These are phyloP conservation scores for Candida yuanshanica DNA, from an alignment of 805 yeast genomes.

Conservation along the genomic window DNA sequence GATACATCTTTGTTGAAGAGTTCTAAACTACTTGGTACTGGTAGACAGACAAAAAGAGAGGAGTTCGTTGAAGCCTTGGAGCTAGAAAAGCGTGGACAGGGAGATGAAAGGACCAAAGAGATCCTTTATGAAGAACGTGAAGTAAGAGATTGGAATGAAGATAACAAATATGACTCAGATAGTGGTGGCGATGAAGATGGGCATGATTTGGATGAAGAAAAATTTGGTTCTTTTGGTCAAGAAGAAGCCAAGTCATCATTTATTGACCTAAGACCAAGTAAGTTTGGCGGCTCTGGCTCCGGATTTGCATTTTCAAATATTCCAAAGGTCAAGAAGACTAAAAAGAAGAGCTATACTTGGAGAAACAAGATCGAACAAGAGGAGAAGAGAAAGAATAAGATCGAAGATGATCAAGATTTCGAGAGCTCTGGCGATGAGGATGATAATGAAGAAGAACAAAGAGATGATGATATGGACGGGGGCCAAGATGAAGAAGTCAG, in stretches of 20 bases:
- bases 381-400: slow-evolving; percentile 36
- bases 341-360: slow-evolving; percentile 70
- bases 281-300: slow-evolving; percentile 53
- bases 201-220: slow-evolving; percentile 20
- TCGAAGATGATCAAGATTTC: slow-evolving; percentile 62
- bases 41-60: slow-evolving; percentile 61
- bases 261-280: slow-evolving; percentile 65
- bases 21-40: slow-evolving; percentile 74
- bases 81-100: slow-evolving; percentile 67
- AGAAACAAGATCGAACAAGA: slow-evolving; percentile 45
- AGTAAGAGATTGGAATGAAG: slow-evolving; percentile 54
- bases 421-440: slow-evolving; percentile 28
- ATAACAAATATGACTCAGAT: slow-evolving; percentile 24
- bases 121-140: slow-evolving; percentile 66
- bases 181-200: slow-evolving; percentile 11
- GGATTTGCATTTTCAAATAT: slow-evolving; percentile 67
- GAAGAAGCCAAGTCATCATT: slow-evolving; percentile 36
- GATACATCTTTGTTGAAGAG: slow-evolving; percentile 69
- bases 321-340: slow-evolving; percentile 38
- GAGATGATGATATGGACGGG: slow-evolving; percentile 2
- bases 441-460: slow-evolving; percentile 6
- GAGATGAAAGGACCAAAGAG: slow-evolving; percentile 52
- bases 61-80: slow-evolving; percentile 69
- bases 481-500: slow-evolving; percentile 25
- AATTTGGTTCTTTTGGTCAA: slow-evolving; percentile 19